These are phyloP conservation scores for Pseudotsuga menziesii DNA, from an alignment of 75 land plant genomes.

Conservation along the genomic window DNA sequence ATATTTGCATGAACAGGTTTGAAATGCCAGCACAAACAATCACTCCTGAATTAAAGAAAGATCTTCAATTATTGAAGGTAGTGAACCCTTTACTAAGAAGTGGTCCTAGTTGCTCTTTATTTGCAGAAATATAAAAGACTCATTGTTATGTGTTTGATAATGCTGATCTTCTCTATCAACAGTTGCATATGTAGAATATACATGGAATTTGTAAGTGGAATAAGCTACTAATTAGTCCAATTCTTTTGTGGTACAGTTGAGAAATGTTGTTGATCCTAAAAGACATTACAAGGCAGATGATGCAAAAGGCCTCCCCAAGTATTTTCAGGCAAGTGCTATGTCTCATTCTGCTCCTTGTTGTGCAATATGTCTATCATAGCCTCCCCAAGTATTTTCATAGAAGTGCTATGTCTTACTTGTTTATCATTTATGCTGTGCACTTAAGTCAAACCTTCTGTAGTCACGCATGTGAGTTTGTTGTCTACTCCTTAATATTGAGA, in stretches of 20 bases:
- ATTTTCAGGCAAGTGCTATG: conserved; percentile 65
- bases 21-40: conserved; percentile 83
- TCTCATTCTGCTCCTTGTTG: background rate
- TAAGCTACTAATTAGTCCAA: background rate
- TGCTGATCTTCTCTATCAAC: background rate
- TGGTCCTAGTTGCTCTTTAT: background rate
- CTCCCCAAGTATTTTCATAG: background rate
- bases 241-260: conserved; percentile 39
- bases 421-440: background rate
- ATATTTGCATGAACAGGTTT: conserved; percentile 45
- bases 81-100: background rate
- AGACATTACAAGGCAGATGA: conserved; percentile 85
- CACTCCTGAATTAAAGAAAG: conserved; percentile 81
- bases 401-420: background rate
- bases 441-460: background rate
- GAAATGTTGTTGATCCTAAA: conserved; percentile 88
- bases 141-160: background rate
- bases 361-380: background rate
- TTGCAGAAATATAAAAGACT: background rate
- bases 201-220: background rate
- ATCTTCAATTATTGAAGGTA: conserved; percentile 84
- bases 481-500: background rate
- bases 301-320: conserved; percentile 77
- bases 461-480: background rate
- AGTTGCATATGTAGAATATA: background rate